These are phyloP conservation scores for Fraxinus greggii DNA, from an alignment of 305 asterid species.

Conservation along the genomic window DNA sequence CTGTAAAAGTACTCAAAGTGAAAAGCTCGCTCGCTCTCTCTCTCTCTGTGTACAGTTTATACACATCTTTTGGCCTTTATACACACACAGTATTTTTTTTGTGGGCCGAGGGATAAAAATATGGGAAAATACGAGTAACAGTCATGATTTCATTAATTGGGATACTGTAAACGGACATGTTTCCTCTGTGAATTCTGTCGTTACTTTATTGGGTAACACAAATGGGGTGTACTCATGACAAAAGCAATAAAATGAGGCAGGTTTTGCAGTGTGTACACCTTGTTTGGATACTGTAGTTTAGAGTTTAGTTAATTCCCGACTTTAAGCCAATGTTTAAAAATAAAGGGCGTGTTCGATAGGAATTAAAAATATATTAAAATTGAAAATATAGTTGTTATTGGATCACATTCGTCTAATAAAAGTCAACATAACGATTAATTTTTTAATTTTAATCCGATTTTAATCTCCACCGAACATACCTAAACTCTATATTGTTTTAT, in stretches of 20 bases:
- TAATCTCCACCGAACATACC: no score
- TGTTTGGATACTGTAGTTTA: not conserved
- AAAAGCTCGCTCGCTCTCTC: conserved; percentile 4
- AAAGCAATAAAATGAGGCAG: not conserved
- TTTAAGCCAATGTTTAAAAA: not conserved
- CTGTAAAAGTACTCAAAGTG: conserved; percentile 24
- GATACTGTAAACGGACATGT: conserved; percentile 24
- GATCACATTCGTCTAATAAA: no score
- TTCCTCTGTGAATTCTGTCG: conserved; percentile 27
- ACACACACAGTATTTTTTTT: not conserved
- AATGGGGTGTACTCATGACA: conserved; percentile 34
- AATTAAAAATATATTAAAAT: no score
- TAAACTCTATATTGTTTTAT: no score
- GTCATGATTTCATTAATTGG: conserved; percentile 26
- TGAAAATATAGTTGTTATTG: no score
- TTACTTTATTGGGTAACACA: conserved; percentile 33
- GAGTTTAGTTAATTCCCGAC: not conserved
- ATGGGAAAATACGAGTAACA: conserved; percentile 6
- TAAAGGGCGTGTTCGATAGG: no score
- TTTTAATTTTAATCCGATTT: no score
- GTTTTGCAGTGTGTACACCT: not conserved
- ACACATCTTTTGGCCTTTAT: not conserved
- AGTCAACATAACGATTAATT: no score
- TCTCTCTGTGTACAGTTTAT: not conserved
- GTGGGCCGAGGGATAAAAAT: not conserved